Base-by-base conservation (phyloP, 2,329 filamentous ascomycete genomes). In the Neonectria magnoliae region DNA sequence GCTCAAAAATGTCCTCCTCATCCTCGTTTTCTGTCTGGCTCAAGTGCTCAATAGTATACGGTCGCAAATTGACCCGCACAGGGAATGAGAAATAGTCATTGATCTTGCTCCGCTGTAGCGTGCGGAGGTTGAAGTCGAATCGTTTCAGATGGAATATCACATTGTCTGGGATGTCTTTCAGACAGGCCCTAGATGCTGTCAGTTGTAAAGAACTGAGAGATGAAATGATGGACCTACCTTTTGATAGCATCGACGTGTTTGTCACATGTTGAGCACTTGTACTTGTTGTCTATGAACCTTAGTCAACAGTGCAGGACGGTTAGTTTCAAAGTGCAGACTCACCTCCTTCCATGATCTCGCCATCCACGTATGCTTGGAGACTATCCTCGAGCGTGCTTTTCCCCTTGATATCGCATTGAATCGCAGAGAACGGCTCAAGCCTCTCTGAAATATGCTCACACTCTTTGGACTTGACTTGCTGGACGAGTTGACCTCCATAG, bases 51-150 rank as follows among this genome's bases (percentile, higher is more conserved):
- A 97, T 88, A 16, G 93, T 97, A 81, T 97, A 99, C 0, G 91
- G 93, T 7, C 89, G 88, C 88, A 99, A 93, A 75, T 99, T 91
- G 64, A 99, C 92, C 53, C 84, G 86, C 13, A 86, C 82, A 0
- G 97, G 95, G 69, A 99, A 99, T 5, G 91, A 87, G 76, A 99
- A 99, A 69, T 93, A 87, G 76, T 98, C 96, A 76, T 99, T 98
- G 79, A 98, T 96, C 81, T 99, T 99, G 80, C 88, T 93, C 71
- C 94, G 86, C 80, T 91, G 88, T 76, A 97, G 86, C 2, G 91
- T 92, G 57, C 88, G 85, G 56, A 94, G 79, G 70, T 95, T 93
- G 76, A 93, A 96, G 65, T 94, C 91, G 73, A 96, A 96, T 45
- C 93, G 86, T 79, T 96, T 99, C 57, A 99, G 82, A 76, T 98